Conservation (phyloP, 2,329 filamentous ascomycete genomes). For the Penicillium sp. region DNA sequence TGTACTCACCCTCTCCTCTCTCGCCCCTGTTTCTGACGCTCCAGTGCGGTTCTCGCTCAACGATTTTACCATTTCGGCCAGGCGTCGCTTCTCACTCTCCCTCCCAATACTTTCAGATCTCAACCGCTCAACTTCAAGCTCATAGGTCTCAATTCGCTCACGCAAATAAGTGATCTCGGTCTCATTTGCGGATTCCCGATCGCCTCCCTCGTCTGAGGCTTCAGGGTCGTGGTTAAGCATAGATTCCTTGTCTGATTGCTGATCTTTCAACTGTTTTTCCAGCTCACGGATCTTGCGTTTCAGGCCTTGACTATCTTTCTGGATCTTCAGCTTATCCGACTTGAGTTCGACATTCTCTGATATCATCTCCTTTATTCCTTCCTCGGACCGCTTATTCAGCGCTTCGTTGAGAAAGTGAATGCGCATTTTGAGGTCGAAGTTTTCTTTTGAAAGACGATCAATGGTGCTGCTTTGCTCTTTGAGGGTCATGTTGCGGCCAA, state of each 20-base stretch:
- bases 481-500: constrained; percentile 72
- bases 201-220: constrained; percentile 45
- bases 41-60: constrained; percentile 56
- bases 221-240: constrained; percentile 45
- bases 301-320: constrained; percentile 85
- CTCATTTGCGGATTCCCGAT: constrained; percentile 60
- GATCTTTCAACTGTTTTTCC: constrained; percentile 71
- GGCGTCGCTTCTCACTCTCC: constrained; percentile 81
- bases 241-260: constrained; percentile 48
- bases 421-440: constrained; percentile 95
- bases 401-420: constrained; percentile 96
- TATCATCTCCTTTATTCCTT: constrained; percentile 97
- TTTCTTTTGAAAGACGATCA: constrained; percentile 93
- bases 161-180: constrained; percentile 83
- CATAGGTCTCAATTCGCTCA: constrained; percentile 81
- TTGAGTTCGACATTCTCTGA: constrained; percentile 95
- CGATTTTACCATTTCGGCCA: constrained; percentile 76
- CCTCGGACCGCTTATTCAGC: constrained; percentile 88
- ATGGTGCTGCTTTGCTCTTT: constrained; percentile 98
- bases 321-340: constrained; percentile 81
- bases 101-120: constrained; percentile 73
- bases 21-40: constrained; percentile 51
- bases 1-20: constrained; percentile 48
- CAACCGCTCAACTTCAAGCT: constrained; percentile 79
- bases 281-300: constrained; percentile 81